A percentile compares a stretch with the other conserved stretches of the same genome.
Evolutionary conservation across 2,329 filamentous ascomycete genomes (phyloP).

Genomic region (Bipolaris oryzae): DNA sequence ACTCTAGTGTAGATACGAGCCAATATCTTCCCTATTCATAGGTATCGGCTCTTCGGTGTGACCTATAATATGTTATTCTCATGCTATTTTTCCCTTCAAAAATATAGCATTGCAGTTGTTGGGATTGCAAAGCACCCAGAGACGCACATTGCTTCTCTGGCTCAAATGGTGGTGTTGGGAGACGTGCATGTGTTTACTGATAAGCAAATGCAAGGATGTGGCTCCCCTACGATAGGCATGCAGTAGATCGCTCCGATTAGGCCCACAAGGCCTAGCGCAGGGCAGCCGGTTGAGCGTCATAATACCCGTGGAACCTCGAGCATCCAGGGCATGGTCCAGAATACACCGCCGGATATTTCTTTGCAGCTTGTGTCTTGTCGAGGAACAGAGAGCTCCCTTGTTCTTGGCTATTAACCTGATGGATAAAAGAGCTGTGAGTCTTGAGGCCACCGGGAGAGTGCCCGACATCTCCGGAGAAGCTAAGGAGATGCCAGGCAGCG

Average conservation of each 20-base stretch:
- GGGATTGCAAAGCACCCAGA: not conserved
- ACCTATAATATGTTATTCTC: not conserved
- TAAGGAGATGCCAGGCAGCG: conserved; percentile 37
- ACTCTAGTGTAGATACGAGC: conserved; percentile 16
- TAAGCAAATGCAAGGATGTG: conserved; percentile 27
- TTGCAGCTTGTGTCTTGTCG: not conserved
- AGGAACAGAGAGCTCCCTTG: not conserved
- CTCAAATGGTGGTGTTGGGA: conserved; percentile 9
- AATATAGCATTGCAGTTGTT: not conserved
- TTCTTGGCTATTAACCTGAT: not conserved
- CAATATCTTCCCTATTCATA: not conserved
- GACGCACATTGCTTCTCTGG: conserved; percentile 1
- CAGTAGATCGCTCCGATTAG: conserved; percentile 32
- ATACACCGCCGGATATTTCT: not conserved
- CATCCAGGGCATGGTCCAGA: not conserved
- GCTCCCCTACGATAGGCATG: conserved; percentile 13
- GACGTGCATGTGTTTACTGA: conserved; percentile 27
- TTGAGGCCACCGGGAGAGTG: conserved; percentile 1
- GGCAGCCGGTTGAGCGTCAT: conserved; percentile 32
- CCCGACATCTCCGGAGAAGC: conserved; percentile 11
- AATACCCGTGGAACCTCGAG: conserved; percentile 10
- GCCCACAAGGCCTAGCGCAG: conserved; percentile 38
- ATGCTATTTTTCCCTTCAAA: too few species aligned
- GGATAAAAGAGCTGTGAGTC: conserved; percentile 1
- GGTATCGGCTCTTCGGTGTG: too few species aligned